Base-by-base conservation (phyloP, 2,329 filamentous ascomycete genomes). In the Fusarium cyanostomum region DNA sequence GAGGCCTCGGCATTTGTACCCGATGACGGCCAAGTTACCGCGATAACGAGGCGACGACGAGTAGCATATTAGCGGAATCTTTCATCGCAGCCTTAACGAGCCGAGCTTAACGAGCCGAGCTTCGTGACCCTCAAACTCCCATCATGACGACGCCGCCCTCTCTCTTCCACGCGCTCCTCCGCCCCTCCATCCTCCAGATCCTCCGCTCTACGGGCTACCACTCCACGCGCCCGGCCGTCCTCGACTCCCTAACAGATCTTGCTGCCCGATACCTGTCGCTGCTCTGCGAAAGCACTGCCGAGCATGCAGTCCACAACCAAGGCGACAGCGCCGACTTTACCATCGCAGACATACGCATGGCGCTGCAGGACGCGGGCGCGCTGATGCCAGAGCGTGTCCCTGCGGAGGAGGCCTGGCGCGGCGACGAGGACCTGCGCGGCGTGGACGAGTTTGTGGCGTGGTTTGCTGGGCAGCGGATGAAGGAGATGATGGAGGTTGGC, bases 151-250 rank as follows among this genome's bases (percentile, higher is more conserved):
- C 77, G 61, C 80, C 79, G 4, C 76, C 79, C 9, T 75, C 81
- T n/a, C 76, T 85, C 54, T 85, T 82, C 79, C 89, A 92, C 77
- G 89, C 91, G 59, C 89, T 97, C 64, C 84, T 98, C 55, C 92
- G 93, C 37, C 94, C 94, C 2, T 89, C 89, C 43, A 87, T 97
- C 59, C 87, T 98, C 56, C 93, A 97, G 78, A 94, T 96, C 71
- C 87, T 98, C 48, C 92, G 94, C 72, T 92, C 94, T 27, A 90
- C 92, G 21, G 94, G 94, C 74, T 98, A 96, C 79, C 92, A 96
- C 75, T 84, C 89, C 37, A 91, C 92, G 46, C 88, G 88, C 52
- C 89, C 92, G 2, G 89, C 90, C 4, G 93, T 96, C 7, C 82
- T 97, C 55, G 94, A 98, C 78, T 89, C 91, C 9, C 77, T 97